phyloP scores from a whole-genome alignment of 2,329 filamentous ascomycete species.

The Aquanectria penicillioides region DNA sequence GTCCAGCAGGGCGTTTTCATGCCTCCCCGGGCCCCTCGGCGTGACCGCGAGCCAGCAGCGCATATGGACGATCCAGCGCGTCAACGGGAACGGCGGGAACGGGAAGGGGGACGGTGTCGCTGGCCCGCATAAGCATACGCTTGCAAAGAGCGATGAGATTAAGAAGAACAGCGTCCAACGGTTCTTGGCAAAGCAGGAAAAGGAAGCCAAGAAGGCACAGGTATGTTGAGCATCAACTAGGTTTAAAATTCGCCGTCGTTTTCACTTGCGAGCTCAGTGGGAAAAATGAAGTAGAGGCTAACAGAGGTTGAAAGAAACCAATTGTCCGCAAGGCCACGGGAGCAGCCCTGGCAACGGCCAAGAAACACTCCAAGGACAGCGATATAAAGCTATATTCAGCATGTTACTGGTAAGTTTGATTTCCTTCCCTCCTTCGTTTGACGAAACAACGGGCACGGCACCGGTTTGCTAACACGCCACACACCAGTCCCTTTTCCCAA shows the following conservation, averaged over 20 bases:
- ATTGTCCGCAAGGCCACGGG: conserved; percentile 79
- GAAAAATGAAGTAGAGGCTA: not conserved
- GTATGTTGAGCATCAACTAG: conserved; percentile 23
- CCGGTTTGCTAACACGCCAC: conserved; percentile 8
- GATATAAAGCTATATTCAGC: conserved; percentile 83
- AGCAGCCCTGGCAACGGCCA: conserved; percentile 73
- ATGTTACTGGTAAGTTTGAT: conserved; percentile 75
- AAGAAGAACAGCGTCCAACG: conserved; percentile 84
- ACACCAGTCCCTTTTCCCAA: conserved; percentile 79
- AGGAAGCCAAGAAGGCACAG: conserved; percentile 67
- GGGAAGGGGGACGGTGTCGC: conserved; percentile 75
- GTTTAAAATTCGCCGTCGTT: not conserved
- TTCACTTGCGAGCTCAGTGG: not conserved
- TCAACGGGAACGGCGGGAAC: conserved; percentile 80
- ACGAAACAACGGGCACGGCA: not conserved
- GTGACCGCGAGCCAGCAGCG: conserved; percentile 63
- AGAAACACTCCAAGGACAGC: conserved; percentile 74
- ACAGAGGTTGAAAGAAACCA: conserved; percentile 64
- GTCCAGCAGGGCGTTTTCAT: conserved; percentile 12
- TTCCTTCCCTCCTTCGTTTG: no score
- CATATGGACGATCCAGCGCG: conserved; percentile 80
- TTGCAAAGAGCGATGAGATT: conserved; percentile 79
- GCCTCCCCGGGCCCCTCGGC: conserved; percentile 37
- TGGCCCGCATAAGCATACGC: conserved; percentile 78
- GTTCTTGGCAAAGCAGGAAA: conserved; percentile 70